Evolutionary conservation across 139 green algal genomes (phyloP).

Genomic region (Gonium pectorale): DNA sequence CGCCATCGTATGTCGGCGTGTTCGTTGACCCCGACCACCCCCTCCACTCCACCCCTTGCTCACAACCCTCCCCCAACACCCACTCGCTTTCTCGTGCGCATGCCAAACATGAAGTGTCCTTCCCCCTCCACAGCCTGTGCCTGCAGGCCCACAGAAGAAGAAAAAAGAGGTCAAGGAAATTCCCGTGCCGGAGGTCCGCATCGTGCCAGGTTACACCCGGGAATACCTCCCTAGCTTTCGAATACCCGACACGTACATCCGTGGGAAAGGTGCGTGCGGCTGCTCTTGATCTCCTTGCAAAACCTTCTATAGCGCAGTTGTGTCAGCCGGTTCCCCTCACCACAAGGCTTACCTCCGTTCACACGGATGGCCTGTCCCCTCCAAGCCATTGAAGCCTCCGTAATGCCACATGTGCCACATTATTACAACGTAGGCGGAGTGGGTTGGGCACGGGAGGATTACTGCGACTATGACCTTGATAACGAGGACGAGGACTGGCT

Average conservation of each 20-base stretch:
- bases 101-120: neutral
- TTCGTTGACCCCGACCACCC: neutral
- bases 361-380: too few species aligned
- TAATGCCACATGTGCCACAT: too few species aligned
- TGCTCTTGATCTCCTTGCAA: too few species aligned
- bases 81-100: neutral
- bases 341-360: too few species aligned
- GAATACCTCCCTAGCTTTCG: slow-evolving; percentile 86
- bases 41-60: neutral
- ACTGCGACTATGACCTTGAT: slow-evolving; percentile 97
- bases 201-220: slow-evolving; percentile 73
- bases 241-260: slow-evolving; percentile 79
- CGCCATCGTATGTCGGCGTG: slow-evolving; percentile 41
- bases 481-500: slow-evolving; percentile 95
- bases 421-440: slow-evolving; percentile 56
- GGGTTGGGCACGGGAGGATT: slow-evolving; percentile 64
- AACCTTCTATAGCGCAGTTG: too few species aligned
- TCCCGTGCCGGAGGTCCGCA: slow-evolving; percentile 76
- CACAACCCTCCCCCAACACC: neutral
- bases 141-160: slow-evolving; percentile 34
- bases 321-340: too few species aligned
- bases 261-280: slow-evolving; percentile 75
- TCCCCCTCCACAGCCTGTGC: neutral
- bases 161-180: slow-evolving; percentile 76
- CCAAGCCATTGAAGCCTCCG: too few species aligned